Conservation (phyloP, 2,329 filamentous ascomycete genomes). For the Cryphonectria nitschkei region DNA sequence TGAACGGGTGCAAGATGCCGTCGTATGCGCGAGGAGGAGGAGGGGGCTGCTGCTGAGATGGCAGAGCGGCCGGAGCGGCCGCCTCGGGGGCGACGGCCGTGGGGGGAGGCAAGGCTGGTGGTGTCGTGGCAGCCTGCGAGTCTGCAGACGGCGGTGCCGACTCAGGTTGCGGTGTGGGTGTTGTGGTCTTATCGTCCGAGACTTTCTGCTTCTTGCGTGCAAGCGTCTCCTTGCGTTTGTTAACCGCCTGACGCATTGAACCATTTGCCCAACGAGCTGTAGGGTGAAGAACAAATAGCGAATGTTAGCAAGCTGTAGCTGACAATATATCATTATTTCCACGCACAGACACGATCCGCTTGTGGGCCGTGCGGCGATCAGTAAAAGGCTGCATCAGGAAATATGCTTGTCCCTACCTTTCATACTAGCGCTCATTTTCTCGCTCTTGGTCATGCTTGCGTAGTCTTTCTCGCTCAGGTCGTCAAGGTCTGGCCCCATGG, state of each 20-base stretch:
- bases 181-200: slow-evolving; percentile 25
- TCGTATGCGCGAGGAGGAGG: slow-evolving; percentile 8
- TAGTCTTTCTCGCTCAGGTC: slow-evolving; percentile 55
- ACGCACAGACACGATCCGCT: no score
- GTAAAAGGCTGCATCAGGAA: not conserved
- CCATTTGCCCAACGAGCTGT: slow-evolving; percentile 63
- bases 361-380: not conserved
- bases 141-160: slow-evolving; percentile 23
- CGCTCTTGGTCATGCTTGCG: slow-evolving; percentile 64
- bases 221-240: slow-evolving; percentile 63
- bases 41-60: slow-evolving; percentile 4
- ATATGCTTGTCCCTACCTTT: slow-evolving; percentile 54
- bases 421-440: slow-evolving; percentile 70
- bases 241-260: slow-evolving; percentile 63
- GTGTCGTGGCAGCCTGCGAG: slow-evolving; percentile 13
- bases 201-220: slow-evolving; percentile 55
- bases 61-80: slow-evolving; percentile 7
- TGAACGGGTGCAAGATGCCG: slow-evolving; percentile 11
- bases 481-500: slow-evolving; percentile 39
- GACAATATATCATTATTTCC: not conserved
- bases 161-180: slow-evolving; percentile 25
- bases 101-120: slow-evolving; percentile 6
- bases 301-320: slow-evolving; percentile 12
- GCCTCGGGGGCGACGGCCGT: not conserved
- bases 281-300: slow-evolving; percentile 6